phyloP scores from a whole-genome alignment of 2,329 filamentous ascomycete species.

The Xylariaceae sp. region DNA sequence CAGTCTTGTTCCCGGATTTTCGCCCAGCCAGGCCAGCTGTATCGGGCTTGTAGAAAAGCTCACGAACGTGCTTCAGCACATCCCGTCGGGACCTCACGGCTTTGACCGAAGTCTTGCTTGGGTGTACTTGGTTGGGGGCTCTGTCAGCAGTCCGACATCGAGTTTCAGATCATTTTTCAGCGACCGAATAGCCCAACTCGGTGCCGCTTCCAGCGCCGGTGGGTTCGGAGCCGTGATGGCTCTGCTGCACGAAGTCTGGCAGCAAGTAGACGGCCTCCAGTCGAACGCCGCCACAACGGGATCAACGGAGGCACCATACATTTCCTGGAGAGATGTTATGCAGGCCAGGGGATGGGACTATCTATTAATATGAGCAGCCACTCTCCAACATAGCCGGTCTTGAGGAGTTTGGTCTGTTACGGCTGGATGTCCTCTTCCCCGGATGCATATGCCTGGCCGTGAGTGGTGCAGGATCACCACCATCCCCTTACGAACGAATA shows the following conservation, averaged over 20 bases:
- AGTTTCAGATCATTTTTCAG: conserved; percentile 74
- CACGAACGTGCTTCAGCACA: conserved; percentile 69
- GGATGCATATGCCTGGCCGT: conserved; percentile 29
- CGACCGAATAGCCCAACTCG: conserved; percentile 69
- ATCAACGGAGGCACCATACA: conserved; percentile 52
- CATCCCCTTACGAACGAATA: conserved; percentile 28
- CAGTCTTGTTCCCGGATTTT: conserved; percentile 86
- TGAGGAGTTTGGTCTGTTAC: conserved; percentile 28
- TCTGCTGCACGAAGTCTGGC: conserved; percentile 80
- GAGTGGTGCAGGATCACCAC: conserved; percentile 39
- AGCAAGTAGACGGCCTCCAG: conserved; percentile 60
- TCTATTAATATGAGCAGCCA: conserved; percentile 66
- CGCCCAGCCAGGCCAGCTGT: conserved; percentile 68
- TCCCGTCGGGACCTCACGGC: conserved; percentile 74
- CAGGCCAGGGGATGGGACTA: conserved; percentile 87
- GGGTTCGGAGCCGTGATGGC: conserved; percentile 80
- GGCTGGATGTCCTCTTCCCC: conserved; percentile 16
- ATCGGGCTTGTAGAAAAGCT: conserved; percentile 75
- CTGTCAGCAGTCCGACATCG: conserved; percentile 67
- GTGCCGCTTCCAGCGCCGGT: conserved; percentile 72
- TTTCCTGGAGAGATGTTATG: conserved; percentile 96
- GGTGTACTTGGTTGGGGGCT: conserved; percentile 86
- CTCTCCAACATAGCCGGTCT: conserved; percentile 37
- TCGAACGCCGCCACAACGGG: conserved; percentile 36
- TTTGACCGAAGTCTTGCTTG: conserved; percentile 90